phyloP scores from a whole-genome alignment of 768 basidiomycete species.

The Pleurotus giganteus region DNA sequence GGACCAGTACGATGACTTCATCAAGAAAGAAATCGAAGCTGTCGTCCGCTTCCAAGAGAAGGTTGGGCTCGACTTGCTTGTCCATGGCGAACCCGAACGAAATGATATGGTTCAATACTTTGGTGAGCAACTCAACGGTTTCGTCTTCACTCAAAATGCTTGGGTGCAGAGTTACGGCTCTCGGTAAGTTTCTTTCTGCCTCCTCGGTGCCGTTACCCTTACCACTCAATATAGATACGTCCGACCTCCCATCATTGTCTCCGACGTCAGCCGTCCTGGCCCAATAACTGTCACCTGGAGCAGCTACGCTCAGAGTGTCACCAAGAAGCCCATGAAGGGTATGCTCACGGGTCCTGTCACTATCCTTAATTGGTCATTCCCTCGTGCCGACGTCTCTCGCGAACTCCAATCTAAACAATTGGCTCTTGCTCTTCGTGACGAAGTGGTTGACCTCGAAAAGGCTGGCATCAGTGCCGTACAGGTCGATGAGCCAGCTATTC shows the following conservation, averaged over 20 bases:
- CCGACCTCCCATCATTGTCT: conserved; percentile 97
- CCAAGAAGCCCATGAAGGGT: conserved; percentile 96
- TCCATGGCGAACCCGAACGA: conserved; percentile 98
- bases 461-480: conserved; percentile 98
- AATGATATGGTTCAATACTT: conserved; percentile 99
- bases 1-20: conserved; percentile 93
- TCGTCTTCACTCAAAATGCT: conserved; percentile 97
- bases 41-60: conserved; percentile 98
- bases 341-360: conserved; percentile 99
- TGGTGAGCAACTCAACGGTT: conserved; percentile 91
- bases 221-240: conserved; percentile 67
- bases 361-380: conserved; percentile 99
- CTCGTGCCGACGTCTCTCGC: conserved; percentile 94
- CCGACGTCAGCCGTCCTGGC: conserved; percentile 88
- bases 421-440: conserved; percentile 96
- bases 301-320: conserved; percentile 92
- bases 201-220: neutral
- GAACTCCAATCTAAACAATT: conserved; percentile 98
- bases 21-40: conserved; percentile 93
- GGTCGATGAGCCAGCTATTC: conserved; percentile 99
- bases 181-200: conserved; percentile 50
- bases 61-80: conserved; percentile 93
- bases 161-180: conserved; percentile 99
- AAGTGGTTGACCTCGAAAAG: conserved; percentile 95
- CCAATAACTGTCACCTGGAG: conserved; percentile 99